Evolutionary conservation across 352 stramenopile genomes (phyloP).

Genomic region (Phytophthora fragariaefolia): DNA sequence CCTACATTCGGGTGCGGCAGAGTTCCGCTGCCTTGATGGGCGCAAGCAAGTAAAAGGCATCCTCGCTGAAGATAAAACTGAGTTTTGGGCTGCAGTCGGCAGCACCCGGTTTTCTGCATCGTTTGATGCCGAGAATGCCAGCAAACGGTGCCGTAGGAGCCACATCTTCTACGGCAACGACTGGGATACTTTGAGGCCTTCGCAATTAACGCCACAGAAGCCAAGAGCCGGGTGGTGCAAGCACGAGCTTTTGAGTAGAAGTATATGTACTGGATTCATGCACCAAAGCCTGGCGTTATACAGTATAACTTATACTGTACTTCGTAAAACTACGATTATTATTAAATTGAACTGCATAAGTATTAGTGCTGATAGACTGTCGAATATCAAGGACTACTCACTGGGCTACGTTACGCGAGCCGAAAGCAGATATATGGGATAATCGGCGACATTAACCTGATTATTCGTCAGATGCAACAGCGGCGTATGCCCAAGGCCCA

Average conservation of each 20-base stretch:
- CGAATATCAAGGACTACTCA: no score
- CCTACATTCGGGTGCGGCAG: constrained; percentile 18
- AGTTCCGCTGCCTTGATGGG: constrained; percentile 21
- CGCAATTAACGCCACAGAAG: background rate
- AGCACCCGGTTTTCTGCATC: constrained; percentile 16
- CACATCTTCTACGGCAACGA: constrained; percentile 30
- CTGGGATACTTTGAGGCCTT: constrained; percentile 7
- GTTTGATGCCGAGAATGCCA: no score
- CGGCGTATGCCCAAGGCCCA: no score
- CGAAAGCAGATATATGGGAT: no score
- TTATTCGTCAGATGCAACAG: no score
- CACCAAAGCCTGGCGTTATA: background rate
- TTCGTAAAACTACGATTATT: no score
- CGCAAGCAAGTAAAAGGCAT: constrained; percentile 24
- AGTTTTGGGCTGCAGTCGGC: background rate
- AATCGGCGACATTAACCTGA: no score
- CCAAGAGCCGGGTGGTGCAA: constrained; percentile 9
- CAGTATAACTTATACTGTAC: no score
- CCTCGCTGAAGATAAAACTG: background rate
- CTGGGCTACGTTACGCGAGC: no score
- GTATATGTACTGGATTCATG: constrained; percentile 6
- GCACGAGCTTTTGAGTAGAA: background rate
- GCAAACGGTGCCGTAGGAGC: constrained; percentile 4
- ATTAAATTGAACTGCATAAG: no score
- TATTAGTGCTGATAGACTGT: background rate